Conservation (phyloP, 1,284 basidiomycete genomes). For the Ceratobasidium sp. region DNA sequence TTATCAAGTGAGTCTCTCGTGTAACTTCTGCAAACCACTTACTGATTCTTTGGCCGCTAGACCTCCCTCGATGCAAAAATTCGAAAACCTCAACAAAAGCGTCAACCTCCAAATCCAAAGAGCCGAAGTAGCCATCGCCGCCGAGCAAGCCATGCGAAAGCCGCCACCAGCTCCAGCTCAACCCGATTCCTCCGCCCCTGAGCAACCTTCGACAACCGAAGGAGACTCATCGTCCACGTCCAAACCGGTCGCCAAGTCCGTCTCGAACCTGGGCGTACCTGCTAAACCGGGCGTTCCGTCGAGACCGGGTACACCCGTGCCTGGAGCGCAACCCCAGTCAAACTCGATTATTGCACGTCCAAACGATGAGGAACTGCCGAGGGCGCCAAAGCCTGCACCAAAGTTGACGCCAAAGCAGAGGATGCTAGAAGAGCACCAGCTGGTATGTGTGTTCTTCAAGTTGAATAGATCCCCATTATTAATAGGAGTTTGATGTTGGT, state of each 20-base stretch:
- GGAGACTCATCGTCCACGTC: neutral
- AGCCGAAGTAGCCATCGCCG: constrained; percentile 39
- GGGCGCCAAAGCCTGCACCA: constrained; percentile 35
- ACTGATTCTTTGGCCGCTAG: constrained; percentile 17
- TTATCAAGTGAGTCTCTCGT: neutral
- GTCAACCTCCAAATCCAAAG: constrained; percentile 43
- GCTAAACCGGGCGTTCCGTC: constrained; percentile 33
- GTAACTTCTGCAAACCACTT: neutral
- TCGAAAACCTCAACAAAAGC: constrained; percentile 47
- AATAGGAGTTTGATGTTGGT: neutral
- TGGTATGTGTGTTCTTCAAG: neutral
- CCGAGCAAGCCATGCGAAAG: constrained; percentile 28
- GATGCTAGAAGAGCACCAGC: constrained; percentile 37
- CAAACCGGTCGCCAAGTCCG: constrained; percentile 23
- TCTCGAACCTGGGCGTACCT: constrained; percentile 30
- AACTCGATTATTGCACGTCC: constrained; percentile 28
- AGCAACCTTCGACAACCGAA: neutral
- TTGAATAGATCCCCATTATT: neutral
- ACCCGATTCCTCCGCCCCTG: constrained; percentile 1
- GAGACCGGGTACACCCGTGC: constrained; percentile 35
- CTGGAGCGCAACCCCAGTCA: constrained; percentile 17
- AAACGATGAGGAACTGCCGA: constrained; percentile 35
- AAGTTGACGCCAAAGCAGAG: constrained; percentile 34
- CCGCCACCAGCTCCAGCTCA: constrained; percentile 1
- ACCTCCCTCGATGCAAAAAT: constrained; percentile 47